phyloP scores from a whole-genome alignment of 2,329 filamentous ascomycete genomes.

The Fusarium tricinctum region DNA sequence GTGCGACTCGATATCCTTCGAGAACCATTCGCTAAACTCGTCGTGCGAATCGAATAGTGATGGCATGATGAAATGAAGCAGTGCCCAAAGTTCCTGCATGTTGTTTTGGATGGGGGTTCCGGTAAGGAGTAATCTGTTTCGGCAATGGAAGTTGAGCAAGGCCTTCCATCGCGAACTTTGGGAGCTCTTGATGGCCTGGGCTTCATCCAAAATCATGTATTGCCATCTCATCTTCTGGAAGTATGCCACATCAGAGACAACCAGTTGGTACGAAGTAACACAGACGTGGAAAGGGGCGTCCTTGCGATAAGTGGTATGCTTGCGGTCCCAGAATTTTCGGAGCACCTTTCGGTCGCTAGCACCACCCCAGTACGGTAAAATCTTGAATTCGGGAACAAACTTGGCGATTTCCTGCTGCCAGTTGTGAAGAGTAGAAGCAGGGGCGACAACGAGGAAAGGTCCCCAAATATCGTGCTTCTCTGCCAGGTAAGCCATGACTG shows the following conservation, averaged over 20 bases:
- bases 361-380: conserved; percentile 96
- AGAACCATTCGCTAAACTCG: conserved; percentile 95
- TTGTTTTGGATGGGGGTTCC: conserved; percentile 99
- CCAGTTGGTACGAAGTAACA: conserved; percentile 96
- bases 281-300: conserved; percentile 96
- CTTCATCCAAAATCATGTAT: conserved; percentile 99
- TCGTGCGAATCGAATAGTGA: conserved; percentile 95
- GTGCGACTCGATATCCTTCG: conserved; percentile 96
- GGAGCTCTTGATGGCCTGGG: conserved; percentile 98
- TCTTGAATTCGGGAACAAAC: conserved; percentile 95
- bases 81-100: conserved; percentile 98
- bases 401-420: conserved; percentile 98
- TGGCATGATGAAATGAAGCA: conserved; percentile 99
- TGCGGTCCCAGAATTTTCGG: conserved; percentile 98
- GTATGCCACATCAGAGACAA: conserved; percentile 95
- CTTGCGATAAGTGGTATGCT: conserved; percentile 94
- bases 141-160: conserved; percentile 91
- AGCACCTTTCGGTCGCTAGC: conserved; percentile 95
- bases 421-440: conserved; percentile 96
- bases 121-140: conserved; percentile 92
- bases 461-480: conserved; percentile 99
- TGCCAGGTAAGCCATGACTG: conserved; percentile 98
- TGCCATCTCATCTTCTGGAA: conserved; percentile 99
- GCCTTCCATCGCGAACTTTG: conserved; percentile 98
- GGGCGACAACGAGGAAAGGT: conserved; percentile 95